phyloP scores from a whole-genome alignment of 1,284 basidiomycete genomes.

The Xanthoconium separans region DNA sequence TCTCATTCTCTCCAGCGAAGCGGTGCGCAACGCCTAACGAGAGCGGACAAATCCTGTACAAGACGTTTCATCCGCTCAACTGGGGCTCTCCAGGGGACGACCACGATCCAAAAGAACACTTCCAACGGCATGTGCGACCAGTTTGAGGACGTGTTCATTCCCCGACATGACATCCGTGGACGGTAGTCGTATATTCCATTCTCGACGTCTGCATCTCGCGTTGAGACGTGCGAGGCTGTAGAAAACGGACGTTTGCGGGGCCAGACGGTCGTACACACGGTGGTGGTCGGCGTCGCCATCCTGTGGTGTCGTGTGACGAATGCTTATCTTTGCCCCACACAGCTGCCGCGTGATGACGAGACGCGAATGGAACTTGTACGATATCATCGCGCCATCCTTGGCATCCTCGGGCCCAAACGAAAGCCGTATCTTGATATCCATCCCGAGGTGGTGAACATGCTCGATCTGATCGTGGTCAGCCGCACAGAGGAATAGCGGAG shows the following conservation, averaged over 20 bases:
- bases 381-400: constrained; percentile 9
- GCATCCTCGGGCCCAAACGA: constrained; percentile 10
- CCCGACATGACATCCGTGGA: constrained; percentile 18
- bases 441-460: constrained; percentile 28
- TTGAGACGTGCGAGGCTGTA: constrained; percentile 8
- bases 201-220: neutral
- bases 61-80: constrained; percentile 14
- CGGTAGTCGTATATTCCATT: constrained; percentile 12
- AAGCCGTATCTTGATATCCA: constrained; percentile 32
- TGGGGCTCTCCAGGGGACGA: constrained; percentile 3
- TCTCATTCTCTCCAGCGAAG: constrained; percentile 3
- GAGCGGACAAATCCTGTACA: constrained; percentile 30
- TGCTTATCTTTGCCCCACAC: neutral
- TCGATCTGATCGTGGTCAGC: constrained; percentile 29
- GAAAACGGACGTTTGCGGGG: constrained; percentile 32
- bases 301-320: neutral
- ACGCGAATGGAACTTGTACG: neutral
- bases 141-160: constrained; percentile 20
- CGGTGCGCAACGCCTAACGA: constrained; percentile 15
- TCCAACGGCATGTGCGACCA: constrained; percentile 28
- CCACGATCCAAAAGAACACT: constrained; percentile 13
- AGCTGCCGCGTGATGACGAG: constrained; percentile 10
- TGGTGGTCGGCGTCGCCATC: constrained; percentile 1
- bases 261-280: constrained; percentile 23
- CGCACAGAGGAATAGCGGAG: neutral